Conservation (phyloP, 129 eudicot species). For the Solidago caesia region DNA sequence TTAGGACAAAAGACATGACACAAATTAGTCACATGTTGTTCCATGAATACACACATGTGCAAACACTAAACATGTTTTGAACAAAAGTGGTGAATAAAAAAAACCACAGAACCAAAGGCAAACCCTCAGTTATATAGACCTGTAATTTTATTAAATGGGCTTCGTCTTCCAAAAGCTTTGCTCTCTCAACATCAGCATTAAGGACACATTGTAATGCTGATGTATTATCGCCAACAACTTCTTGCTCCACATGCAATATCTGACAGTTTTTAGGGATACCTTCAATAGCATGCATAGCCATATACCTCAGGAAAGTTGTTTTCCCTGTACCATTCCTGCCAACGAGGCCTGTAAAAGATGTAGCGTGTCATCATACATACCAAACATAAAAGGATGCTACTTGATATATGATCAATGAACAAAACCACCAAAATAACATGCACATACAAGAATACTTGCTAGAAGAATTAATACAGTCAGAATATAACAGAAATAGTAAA, state of each 20-base stretch:
- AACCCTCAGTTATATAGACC: conserved; percentile 32
- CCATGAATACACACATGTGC: background rate
- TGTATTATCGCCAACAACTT: conserved; percentile 91
- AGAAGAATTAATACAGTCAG: background rate
- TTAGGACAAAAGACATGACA: background rate
- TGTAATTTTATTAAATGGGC: conserved; percentile 63
- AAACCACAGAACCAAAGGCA: background rate
- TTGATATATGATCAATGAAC: conserved; percentile 6
- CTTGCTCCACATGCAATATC: conserved; percentile 98
- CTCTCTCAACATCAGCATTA: conserved; percentile 82
- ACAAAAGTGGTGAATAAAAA: background rate
- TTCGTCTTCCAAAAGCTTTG: conserved; percentile 86
- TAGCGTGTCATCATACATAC: background rate
- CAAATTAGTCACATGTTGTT: background rate
- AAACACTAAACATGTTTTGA: background rate
- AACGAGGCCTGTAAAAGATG: conserved; percentile 64
- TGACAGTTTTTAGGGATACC: conserved; percentile 93
- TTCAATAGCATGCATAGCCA: conserved; percentile 97
- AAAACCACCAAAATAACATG: background rate
- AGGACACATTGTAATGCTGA: conserved; percentile 91
- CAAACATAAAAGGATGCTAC: conserved; percentile 9
- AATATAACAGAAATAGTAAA: background rate
- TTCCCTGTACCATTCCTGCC: conserved; percentile 99
- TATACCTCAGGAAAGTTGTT: conserved; percentile 91
- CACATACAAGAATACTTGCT: conserved; percentile 9